Evolutionary conservation across 2,329 filamentous ascomycete species (phyloP).

Genomic region (Leptographium procerum): DNA sequence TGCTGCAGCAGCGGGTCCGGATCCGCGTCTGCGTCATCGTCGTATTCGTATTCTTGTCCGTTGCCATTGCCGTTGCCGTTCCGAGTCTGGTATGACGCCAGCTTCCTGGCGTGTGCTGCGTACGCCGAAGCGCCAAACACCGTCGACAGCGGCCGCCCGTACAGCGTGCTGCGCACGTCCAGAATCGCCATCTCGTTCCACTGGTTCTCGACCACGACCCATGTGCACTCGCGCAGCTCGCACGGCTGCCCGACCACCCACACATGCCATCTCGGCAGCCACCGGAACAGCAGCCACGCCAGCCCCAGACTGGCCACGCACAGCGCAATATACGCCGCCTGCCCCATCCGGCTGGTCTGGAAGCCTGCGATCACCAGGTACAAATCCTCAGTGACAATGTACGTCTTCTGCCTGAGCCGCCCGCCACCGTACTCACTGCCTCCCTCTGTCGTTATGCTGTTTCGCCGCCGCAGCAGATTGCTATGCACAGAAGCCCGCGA

Average conservation of each 20-base stretch:
- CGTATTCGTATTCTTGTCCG: neutral
- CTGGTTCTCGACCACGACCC: slow-evolving; percentile 94
- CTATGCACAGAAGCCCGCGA: slow-evolving; percentile 46
- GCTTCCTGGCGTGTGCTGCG: neutral
- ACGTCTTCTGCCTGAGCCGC: slow-evolving; percentile 76
- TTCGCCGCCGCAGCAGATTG: slow-evolving; percentile 58
- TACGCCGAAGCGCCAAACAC: slow-evolving; percentile 49
- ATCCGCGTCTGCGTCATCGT: slow-evolving; percentile 28
- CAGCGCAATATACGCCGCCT: slow-evolving; percentile 54
- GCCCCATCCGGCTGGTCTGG: slow-evolving; percentile 61
- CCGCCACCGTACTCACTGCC: slow-evolving; percentile 46
- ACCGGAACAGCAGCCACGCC: slow-evolving; percentile 75
- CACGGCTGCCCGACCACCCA: slow-evolving; percentile 58
- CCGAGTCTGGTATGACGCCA: neutral
- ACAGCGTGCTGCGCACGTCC: slow-evolving; percentile 43
- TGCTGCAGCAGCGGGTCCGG: slow-evolving; percentile 66
- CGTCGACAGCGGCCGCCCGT: slow-evolving; percentile 44
- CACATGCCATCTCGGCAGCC: slow-evolving; percentile 83
- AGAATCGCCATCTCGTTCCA: slow-evolving; percentile 88
- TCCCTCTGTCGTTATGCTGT: slow-evolving; percentile 54
- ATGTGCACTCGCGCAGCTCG: slow-evolving; percentile 64
- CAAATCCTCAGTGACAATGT: slow-evolving; percentile 86
- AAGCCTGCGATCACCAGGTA: slow-evolving; percentile 92
- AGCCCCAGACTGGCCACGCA: slow-evolving; percentile 66
- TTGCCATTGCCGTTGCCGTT: slow-evolving; percentile 20